phyloP scores from a whole-genome alignment of 768 basidiomycete species.

The Naematelia aurantialba region DNA sequence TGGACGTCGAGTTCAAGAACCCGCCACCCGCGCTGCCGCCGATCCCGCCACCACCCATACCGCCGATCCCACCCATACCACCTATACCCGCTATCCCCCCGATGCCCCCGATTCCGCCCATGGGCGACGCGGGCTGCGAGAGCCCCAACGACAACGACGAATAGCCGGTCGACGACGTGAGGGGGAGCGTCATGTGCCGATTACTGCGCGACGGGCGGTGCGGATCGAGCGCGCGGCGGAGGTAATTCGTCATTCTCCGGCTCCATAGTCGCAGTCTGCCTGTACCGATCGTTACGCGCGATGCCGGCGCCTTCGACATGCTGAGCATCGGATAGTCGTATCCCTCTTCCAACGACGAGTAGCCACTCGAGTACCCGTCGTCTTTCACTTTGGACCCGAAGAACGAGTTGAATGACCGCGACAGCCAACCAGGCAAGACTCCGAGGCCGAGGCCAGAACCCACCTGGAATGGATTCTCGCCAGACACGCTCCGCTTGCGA shows the following conservation, averaged over 20 bases:
- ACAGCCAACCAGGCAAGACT: neutral
- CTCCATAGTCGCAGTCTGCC: conserved; percentile 15
- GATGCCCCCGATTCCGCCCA: neutral
- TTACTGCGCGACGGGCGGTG: neutral
- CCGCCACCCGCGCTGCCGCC: too few species aligned
- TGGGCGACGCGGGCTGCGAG: neutral
- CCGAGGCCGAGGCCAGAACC: neutral
- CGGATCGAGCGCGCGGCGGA: conserved; percentile 5
- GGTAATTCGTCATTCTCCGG: conserved; percentile 8
- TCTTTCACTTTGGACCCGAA: conserved; percentile 1
- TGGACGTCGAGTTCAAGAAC: neutral
- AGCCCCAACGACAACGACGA: too few species aligned
- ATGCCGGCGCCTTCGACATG: conserved; percentile 4
- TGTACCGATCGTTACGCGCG: neutral
- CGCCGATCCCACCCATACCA: neutral
- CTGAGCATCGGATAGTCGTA: neutral
- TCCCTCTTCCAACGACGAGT: neutral
- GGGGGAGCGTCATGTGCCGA: neutral
- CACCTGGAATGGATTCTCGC: conserved; percentile 1
- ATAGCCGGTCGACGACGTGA: neutral
- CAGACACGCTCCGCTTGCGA: conserved; percentile 32
- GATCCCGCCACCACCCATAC: too few species aligned
- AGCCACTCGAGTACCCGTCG: conserved; percentile 5
- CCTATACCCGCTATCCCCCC: neutral
- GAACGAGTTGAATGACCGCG: neutral